These are phyloP conservation scores for Ceratocystis huliohia DNA, from an alignment of 2,329 filamentous ascomycete genomes.

Conservation along the genomic window DNA sequence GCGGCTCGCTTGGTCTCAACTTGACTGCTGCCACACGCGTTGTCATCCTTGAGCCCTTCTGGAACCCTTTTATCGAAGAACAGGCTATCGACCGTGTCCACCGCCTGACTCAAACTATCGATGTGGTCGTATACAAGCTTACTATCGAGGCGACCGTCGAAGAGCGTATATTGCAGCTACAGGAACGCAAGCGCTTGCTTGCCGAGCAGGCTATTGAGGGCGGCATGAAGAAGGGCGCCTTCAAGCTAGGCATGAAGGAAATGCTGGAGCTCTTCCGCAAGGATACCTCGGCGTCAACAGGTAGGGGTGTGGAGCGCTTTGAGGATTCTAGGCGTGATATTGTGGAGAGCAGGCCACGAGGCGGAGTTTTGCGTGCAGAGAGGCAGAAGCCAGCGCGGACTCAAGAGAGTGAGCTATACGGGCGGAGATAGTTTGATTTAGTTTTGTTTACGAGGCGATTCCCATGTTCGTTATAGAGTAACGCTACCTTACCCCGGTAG, in stretches of 20 bases:
- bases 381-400: constrained; percentile 24
- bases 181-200: constrained; percentile 83
- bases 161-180: constrained; percentile 84
- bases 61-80: constrained; percentile 99
- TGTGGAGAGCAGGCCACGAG: constrained; percentile 24
- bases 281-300: constrained; percentile 19
- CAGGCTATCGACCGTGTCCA: constrained; percentile 98
- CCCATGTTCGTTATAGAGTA: too few relatives aligned
- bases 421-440: constrained; percentile 31
- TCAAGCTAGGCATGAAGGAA: constrained; percentile 84
- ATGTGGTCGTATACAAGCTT: constrained; percentile 90
- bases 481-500: too few relatives aligned
- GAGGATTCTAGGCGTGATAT: not conserved
- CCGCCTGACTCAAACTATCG: constrained; percentile 89
- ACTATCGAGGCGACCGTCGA: constrained; percentile 80
- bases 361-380: constrained; percentile 24
- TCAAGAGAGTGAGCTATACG: constrained; percentile 32
- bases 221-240: constrained; percentile 55
- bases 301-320: constrained; percentile 13
- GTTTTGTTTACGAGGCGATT: too few relatives aligned
- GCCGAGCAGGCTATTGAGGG: constrained; percentile 87
- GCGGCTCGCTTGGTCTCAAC: constrained; percentile 84
- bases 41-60: constrained; percentile 93
- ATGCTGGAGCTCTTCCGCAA: constrained; percentile 81
- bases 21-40: constrained; percentile 87